These are phyloP conservation scores for Bryopsis sp. DNA, from an alignment of 139 green algal species.

Conservation along the genomic window DNA sequence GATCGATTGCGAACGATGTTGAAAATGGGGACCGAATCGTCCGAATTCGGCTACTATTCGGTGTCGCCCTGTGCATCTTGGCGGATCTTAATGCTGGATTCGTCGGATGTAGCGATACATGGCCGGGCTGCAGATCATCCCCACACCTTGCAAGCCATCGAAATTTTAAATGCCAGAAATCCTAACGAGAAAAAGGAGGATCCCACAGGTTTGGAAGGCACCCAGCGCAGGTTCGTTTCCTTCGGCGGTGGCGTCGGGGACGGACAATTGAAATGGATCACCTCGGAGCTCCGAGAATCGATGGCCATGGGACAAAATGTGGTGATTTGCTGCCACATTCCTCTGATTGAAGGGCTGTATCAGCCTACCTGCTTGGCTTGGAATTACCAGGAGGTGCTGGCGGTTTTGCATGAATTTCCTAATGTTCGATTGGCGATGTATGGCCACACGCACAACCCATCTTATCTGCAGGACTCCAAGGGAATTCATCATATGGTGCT, in stretches of 20 bases:
- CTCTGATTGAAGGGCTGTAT: conserved; percentile 4
- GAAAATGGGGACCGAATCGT: not conserved
- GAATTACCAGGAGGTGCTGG: conserved; percentile 14
- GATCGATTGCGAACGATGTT: not conserved
- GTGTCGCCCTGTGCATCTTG: not conserved
- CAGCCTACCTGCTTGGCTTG: not conserved
- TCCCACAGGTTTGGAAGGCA: conserved; percentile 3
- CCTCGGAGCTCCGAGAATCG: not conserved
- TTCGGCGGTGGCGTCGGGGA: not conserved
- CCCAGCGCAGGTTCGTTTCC: conserved; percentile 8
- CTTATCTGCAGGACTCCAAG: not conserved
- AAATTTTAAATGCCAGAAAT: conserved; percentile 6
- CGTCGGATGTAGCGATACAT: conserved; percentile 1
- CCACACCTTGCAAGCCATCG: not conserved
- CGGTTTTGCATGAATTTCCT: not conserved
- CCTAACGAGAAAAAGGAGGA: not conserved
- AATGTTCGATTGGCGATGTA: not conserved
- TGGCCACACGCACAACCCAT: conserved; percentile 7
- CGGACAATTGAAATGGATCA: not conserved
- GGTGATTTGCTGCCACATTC: conserved; percentile 11
- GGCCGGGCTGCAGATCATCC: not conserved
- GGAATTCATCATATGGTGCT: conserved; percentile 16
- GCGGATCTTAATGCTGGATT: conserved; percentile 10
- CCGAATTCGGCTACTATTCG: conserved; percentile 11
- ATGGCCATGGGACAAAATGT: conserved; percentile 9